A percentile compares a stretch with the other conserved stretches of the same genome.
Evolutionary conservation across 2,329 filamentous ascomycete species (phyloP).

Genomic region (Allantophomopsis cytisporea): DNA sequence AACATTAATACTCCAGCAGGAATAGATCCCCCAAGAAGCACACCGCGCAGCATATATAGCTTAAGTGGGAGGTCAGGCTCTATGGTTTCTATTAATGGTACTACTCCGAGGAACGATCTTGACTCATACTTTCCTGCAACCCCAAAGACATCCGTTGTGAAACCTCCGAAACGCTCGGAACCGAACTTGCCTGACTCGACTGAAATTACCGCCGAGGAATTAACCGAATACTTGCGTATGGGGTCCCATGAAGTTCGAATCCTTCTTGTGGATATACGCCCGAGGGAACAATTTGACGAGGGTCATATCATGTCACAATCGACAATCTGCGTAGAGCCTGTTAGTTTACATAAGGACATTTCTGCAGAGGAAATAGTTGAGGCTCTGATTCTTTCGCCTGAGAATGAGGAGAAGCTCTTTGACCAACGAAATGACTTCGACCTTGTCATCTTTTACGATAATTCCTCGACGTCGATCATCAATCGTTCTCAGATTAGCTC

Average conservation of each 20-base stretch:
- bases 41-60: slow-evolving; percentile 12
- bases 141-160: slow-evolving; percentile 1
- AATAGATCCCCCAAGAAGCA: slow-evolving; percentile 11
- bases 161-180: neutral
- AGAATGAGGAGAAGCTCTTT: slow-evolving; percentile 66
- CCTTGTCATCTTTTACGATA: slow-evolving; percentile 82
- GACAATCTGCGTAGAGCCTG: slow-evolving; percentile 83
- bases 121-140: slow-evolving; percentile 10
- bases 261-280: slow-evolving; percentile 75
- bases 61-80: slow-evolving; percentile 9
- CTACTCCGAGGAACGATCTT: slow-evolving; percentile 7
- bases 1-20: slow-evolving; percentile 11
- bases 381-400: slow-evolving; percentile 55
- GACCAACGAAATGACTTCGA: slow-evolving; percentile 64
- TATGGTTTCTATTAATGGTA: slow-evolving; percentile 11
- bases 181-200: slow-evolving; percentile 8
- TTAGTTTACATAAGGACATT: slow-evolving; percentile 55
- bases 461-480: slow-evolving; percentile 31
- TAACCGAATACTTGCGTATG: slow-evolving; percentile 56
- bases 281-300: slow-evolving; percentile 67
- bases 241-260: slow-evolving; percentile 42
- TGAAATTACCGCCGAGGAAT: slow-evolving; percentile 37
- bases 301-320: slow-evolving; percentile 78
- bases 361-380: slow-evolving; percentile 50
- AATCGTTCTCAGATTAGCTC: slow-evolving; percentile 24